Evolutionary conservation across 2,329 filamentous ascomycete genomes (phyloP), one percentile per base, ranked within the genome.

Genomic region (Torrubiellomyces zombiae): DNA sequence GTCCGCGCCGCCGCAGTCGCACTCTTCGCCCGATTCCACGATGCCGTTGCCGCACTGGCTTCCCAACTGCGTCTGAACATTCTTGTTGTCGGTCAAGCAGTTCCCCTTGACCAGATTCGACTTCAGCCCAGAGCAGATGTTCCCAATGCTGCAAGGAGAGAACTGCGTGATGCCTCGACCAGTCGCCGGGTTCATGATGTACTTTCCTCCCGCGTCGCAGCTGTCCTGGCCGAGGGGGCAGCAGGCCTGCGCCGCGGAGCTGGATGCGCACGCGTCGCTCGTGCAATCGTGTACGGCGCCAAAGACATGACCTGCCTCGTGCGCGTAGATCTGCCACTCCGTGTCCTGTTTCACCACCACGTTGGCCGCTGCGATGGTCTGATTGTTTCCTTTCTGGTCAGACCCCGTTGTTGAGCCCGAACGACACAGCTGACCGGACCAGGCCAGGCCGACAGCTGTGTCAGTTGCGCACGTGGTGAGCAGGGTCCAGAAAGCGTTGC

Each of bases 171-270:
- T 81, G 28, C 69, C 67, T 7, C 59, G 47, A 9, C 64, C 67
- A 2, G 86, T 89, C 8, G 79, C 89, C 0, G 89, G 89, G 46
- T 95, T 95, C 89, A 98, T 98, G 50, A 98, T 83, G 53, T 72
- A 98, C 31, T 63, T 51, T n/a, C 68, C 75, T 20, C 62, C 56
- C 13, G 89, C 89, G 48, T 91, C 61, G 48, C 89, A 98, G 0
- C 55, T 61, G 20, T 32, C 47, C 7, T 56, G 42, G 37, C 62
- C 77, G 6, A 93, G 58, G 0, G 85, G 89, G 39, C 89, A 98
- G 50, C 89, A 98, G 38, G 64, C 52, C 37, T 62, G 62, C 27
- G 45, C 50, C 7, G 47, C 45, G 6, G 48, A 48, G 18, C 68
- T 67, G 12, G 67, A 60, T 30, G 80, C 63, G 45, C 86, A 95